phyloP scores from a whole-genome alignment of 1,139 yeast genomes.

The Suhomyces yuchorum region DNA sequence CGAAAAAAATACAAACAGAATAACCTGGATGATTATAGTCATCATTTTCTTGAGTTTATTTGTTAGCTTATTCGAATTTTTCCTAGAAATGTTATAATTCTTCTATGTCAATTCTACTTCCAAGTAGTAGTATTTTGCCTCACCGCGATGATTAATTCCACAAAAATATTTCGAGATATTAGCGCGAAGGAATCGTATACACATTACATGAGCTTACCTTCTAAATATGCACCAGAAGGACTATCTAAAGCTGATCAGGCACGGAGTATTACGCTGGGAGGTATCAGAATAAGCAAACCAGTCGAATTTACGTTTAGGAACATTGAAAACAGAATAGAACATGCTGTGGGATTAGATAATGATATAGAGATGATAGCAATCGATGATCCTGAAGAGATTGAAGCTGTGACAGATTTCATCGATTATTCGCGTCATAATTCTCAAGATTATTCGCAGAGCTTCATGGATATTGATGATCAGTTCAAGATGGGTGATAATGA shows the following conservation, averaged over 20 bases:
- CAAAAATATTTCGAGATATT: too few relatives aligned
- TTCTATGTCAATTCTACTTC: background rate
- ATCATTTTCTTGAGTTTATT: conserved; percentile 77
- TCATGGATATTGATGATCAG: conserved; percentile 6
- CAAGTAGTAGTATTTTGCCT: background rate
- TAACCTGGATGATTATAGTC: conserved; percentile 86
- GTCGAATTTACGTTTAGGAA: conserved; percentile 30
- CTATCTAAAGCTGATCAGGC: conserved; percentile 32
- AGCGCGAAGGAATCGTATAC: background rate
- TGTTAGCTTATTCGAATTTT: conserved; percentile 55
- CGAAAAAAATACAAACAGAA: conserved; percentile 85
- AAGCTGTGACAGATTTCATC: conserved; percentile 47
- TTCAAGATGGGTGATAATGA: background rate
- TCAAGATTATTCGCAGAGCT: background rate
- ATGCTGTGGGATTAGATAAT: conserved; percentile 30
- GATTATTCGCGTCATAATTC: conserved; percentile 1
- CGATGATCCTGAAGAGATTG: conserved; percentile 50
- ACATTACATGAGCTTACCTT: conserved; percentile 37
- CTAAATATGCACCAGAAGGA: conserved; percentile 49
- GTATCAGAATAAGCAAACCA: conserved; percentile 20
- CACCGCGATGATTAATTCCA: too few relatives aligned
- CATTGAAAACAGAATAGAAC: conserved; percentile 37
- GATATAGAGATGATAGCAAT: conserved; percentile 57
- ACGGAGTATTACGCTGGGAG: conserved; percentile 38
- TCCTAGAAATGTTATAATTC: conserved; percentile 34